Conservation (phyloP, 78 protist genomes). For the slime mould (Dictyostelium discoideum) region dicty_2.7 NC_007091.3:4851001-4851500, state of each 20-base stretch:
- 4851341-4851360: not conserved
- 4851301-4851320: not conserved
- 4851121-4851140: conserved; percentile 47
- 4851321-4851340: not conserved
- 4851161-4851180: conserved; percentile 7
- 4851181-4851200: not conserved
- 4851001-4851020: conserved; percentile 19
- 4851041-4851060: conserved; percentile 13
- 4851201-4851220: conserved; percentile 52
- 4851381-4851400: not conserved
- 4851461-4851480: not conserved
- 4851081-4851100: conserved; percentile 10
- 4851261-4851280: not conserved
- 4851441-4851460: conserved; percentile 2
- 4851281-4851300: not conserved
- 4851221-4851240: conserved; percentile 33
- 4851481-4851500: not conserved
- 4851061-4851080: conserved; percentile 21
- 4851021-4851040: not conserved
- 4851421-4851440: not conserved
- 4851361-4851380: not conserved
- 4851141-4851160: conserved; percentile 41
- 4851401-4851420: conserved; percentile 8
- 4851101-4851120: conserved; percentile 18
- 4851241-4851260: conserved; percentile 13